Base-by-base conservation (phyloP, 768 basidiomycete genomes). In the Gautieria morchelliformis region DNA sequence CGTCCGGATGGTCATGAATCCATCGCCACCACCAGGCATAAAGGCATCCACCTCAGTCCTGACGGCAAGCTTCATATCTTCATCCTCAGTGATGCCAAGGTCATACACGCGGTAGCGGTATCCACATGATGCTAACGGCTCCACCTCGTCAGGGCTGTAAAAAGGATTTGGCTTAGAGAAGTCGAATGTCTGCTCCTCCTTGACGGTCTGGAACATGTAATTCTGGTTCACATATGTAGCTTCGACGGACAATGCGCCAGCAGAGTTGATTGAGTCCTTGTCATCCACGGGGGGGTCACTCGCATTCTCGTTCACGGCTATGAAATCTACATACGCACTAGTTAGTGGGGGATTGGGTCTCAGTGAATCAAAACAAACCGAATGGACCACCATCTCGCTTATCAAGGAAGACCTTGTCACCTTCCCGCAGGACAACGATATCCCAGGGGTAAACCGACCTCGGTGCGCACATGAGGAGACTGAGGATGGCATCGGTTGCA, bases 191-290 rank as follows among this genome's bases (percentile, higher is more conserved):
- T 76, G 65, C 32, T 70, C 79, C 69, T 95, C 92, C 55, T 81
- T 77, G 45, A 94, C 95, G 45, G 90, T 86, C 71, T 99, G 96
- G 80, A 95, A 96, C 24, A 88, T 85, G 65, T 97, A 99, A 72
- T 97, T 97, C 68, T 95, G 92, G 75, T 98, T 98, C 76, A 99
- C 92, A 72, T 94, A 98, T 27, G 94, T 98, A 5, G 96, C 96
- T 71, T 99, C 96, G 35, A 98, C 79, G 0, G 95, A 94, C 27
- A 99, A 78, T 0, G 91, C 93, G 5, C 90, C 90, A 1, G 93
- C 90, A 5, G 91, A 83, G 73, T 99, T 99, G 71, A 97, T 93
- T 4, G 88, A 82, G 6, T 90, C 86, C 1, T 78, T 74, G 63
- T 94, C 93, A 66, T 94, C 92, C 63, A 86, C 83, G 8, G 92